A percentile compares a stretch with the other conserved stretches of the same genome.
Evolutionary conservation across 2,329 filamentous ascomycete species (phyloP).

Genomic region (Ascochyta lentis): DNA sequence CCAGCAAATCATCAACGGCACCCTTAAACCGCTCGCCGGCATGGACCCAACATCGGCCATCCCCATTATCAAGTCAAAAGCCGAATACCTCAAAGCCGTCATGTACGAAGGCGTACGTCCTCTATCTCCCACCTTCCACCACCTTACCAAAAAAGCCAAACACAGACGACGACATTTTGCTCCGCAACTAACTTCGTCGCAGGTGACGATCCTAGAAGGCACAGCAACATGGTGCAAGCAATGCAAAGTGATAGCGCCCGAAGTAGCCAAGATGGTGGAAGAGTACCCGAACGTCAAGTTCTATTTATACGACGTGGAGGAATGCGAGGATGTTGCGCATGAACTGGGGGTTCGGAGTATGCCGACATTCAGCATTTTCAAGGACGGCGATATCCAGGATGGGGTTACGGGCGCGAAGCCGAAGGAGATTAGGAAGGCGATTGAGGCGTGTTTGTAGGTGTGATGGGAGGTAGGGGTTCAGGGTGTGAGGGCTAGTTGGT

Average conservation of each 20-base stretch:
- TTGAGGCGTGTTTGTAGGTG: conserved; percentile 28
- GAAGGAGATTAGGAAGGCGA: conserved; percentile 32
- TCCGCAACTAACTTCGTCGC: background rate
- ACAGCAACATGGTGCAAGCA: conserved; percentile 41
- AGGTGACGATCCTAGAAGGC: conserved; percentile 40
- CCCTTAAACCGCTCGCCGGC: conserved; percentile 3
- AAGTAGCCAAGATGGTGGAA: conserved; percentile 33
- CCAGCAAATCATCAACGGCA: conserved; percentile 17
- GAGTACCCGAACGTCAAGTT: conserved; percentile 36
- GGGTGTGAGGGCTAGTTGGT: too few relatives aligned
- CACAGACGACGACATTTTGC: too few relatives aligned
- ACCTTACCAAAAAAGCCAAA: background rate
- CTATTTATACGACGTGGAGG: conserved; percentile 41
- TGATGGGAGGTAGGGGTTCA: background rate
- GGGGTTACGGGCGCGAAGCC: conserved; percentile 30
- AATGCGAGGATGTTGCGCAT: conserved; percentile 40
- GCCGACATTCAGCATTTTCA: conserved; percentile 40
- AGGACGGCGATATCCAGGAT: conserved; percentile 39
- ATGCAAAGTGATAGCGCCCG: conserved; percentile 37
- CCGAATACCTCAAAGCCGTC: conserved; percentile 39
- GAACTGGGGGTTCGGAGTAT: conserved; percentile 37
- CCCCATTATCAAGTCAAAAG: conserved; percentile 32
- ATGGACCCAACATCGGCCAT: conserved; percentile 19
- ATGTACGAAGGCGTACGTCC: conserved; percentile 35
- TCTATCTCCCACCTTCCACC: background rate